These are phyloP conservation scores for Lasiodiplodia sp. DNA, from an alignment of 2,329 filamentous ascomycete genomes.

Conservation along the genomic window DNA sequence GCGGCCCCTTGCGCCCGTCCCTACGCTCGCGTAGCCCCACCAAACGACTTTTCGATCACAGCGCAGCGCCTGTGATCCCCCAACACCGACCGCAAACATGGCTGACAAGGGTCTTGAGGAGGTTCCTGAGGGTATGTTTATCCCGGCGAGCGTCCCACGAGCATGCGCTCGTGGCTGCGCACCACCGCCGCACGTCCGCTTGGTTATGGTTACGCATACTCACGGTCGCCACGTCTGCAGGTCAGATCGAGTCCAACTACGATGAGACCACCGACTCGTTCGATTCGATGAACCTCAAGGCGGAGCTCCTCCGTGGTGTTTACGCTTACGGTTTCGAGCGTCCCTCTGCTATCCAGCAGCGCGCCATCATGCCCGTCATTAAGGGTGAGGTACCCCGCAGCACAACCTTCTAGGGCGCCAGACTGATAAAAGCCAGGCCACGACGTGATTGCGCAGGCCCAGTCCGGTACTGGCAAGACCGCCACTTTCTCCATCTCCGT, in stretches of 20 bases:
- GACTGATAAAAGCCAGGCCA: constrained; percentile 64
- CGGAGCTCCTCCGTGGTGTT: constrained; percentile 97
- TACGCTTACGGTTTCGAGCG: constrained; percentile 99
- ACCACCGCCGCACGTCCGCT: constrained; percentile 13
- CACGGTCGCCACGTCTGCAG: constrained; percentile 58
- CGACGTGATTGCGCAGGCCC: constrained; percentile 99
- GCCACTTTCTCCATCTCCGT: constrained; percentile 99
- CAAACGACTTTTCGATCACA: constrained; percentile 43
- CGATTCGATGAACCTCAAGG: constrained; percentile 96
- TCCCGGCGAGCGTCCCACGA: constrained; percentile 5
- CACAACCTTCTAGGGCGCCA: neutral
- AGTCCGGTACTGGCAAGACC: constrained; percentile 99
- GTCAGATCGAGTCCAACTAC: constrained; percentile 99
- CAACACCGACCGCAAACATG: constrained; percentile 80
- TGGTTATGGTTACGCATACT: constrained; percentile 32
- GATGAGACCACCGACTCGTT: constrained; percentile 99
- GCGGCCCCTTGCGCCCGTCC: constrained; percentile 52
- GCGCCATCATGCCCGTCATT: constrained; percentile 99
- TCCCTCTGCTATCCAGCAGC: constrained; percentile 99
- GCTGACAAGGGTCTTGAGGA: constrained; percentile 99
- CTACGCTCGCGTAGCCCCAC: constrained; percentile 50
- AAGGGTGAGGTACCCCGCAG: constrained; percentile 73
- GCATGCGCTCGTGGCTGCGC: constrained; percentile 11
- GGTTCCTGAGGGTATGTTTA: constrained; percentile 85
- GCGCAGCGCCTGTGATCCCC: constrained; percentile 73